Evolutionary conservation across 2,329 filamentous ascomycete species (phyloP).

Genomic region (Ophiocordyceps camponoti-leonardi): DNA sequence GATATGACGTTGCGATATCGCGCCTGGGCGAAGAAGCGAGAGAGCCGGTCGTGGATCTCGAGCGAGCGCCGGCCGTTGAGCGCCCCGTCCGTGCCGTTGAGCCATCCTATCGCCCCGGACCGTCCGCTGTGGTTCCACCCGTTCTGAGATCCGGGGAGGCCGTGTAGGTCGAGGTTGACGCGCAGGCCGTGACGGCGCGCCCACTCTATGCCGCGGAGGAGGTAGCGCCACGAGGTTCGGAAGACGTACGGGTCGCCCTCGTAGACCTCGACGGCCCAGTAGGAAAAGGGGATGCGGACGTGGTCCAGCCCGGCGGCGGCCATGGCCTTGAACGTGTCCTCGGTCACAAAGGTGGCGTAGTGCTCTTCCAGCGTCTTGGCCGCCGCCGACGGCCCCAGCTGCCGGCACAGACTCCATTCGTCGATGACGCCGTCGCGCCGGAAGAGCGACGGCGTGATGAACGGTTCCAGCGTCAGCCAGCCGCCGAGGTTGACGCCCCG

Average conservation of each 20-base stretch:
- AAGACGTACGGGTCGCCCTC: constrained; percentile 75
- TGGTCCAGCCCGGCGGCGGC: constrained; percentile 81
- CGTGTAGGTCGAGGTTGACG: constrained; percentile 86
- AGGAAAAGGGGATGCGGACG: constrained; percentile 87
- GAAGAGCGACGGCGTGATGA: constrained; percentile 90
- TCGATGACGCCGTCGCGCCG: constrained; percentile 60
- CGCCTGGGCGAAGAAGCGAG: constrained; percentile 81
- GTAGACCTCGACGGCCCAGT: constrained; percentile 84
- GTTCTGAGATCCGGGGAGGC: constrained; percentile 83
- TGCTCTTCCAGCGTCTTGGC: constrained; percentile 69
- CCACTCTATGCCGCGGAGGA: constrained; percentile 85
- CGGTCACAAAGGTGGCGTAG: constrained; percentile 77
- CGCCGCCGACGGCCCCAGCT: constrained; percentile 45
- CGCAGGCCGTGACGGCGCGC: constrained; percentile 81
- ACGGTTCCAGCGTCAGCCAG: constrained; percentile 87
- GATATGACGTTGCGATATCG: constrained; percentile 84
- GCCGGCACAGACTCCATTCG: constrained; percentile 62
- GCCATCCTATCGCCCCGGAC: constrained; percentile 66
- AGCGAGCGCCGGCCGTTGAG: constrained; percentile 67
- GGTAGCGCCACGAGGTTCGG: constrained; percentile 80
- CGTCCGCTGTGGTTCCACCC: constrained; percentile 94
- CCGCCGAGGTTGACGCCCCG: constrained; percentile 86
- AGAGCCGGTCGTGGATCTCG: constrained; percentile 73
- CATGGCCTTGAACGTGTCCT: constrained; percentile 72
- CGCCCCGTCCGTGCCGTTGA: constrained; percentile 74